Base-by-base conservation (phyloP, 2,329 filamentous ascomycete species). In the Trichocomaceae sp. region DNA sequence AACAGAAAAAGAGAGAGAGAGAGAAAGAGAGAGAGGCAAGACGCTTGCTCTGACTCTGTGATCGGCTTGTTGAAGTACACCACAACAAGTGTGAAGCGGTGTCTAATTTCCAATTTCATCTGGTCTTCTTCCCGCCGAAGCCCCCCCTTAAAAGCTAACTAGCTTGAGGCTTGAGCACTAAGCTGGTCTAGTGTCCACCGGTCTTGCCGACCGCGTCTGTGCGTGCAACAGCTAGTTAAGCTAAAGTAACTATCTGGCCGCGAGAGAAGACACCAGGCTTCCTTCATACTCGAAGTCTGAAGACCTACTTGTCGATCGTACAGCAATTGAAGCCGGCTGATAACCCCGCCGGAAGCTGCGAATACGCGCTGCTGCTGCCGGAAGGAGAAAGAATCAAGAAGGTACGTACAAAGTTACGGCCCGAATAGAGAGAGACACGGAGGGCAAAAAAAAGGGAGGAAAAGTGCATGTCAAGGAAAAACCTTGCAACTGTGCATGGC, bases 141-240 rank as follows among this genome's bases (percentile, higher is more conserved):
- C 15, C 23, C 49, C 49, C 37, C 49, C 26, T 51, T 50, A 50
- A 51, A 33, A 44, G 20, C 49, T 42, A 51, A n/a, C n/a, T n/a
- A n/a, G n/a, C n/a, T n/a, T n/a, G n/a, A n/a, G n/a, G 39, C 39
- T 51, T 42, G 20, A 50, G 23, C 37, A 50, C 48, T 45, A 51
- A 51, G 49, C 26, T 42, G 26, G 39, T 22, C 22, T n/a, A 23
- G 29, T 4, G 23, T 52, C 50, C 44, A 46, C 45, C n/a, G 23
- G 41, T 46, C 45, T 47, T 39, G n/a, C 50, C 50, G 15, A 52
- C 42, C 29, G n/a, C 31, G 51, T 53, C 51, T 29, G 51, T 53
- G 51, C 51, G 51, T 46, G 33, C 35, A 37, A 50, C 29, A 33
- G n/a, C n/a, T n/a, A n/a, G n/a, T n/a, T n/a, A n/a, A n/a, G n/a